These are phyloP conservation scores for Ganoderma lucidum DNA, from an alignment of 1,284 basidiomycete species.

Conservation along the genomic window DNA sequence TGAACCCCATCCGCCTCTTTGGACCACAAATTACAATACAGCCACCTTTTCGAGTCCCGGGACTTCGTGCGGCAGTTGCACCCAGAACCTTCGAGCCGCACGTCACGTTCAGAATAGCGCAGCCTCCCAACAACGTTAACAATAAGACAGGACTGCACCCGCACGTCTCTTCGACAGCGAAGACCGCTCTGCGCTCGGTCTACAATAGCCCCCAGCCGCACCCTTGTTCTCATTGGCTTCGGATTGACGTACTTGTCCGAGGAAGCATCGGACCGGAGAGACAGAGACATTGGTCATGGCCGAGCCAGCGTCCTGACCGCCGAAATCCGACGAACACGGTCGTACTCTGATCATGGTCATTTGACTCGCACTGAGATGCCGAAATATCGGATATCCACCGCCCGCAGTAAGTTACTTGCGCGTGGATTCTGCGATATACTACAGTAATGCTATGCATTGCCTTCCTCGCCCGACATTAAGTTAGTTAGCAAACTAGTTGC, in stretches of 20 bases:
- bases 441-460: neutral
- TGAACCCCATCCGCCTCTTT: too few species aligned
- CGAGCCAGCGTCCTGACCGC: too few species aligned
- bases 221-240: neutral
- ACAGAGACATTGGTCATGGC: too few species aligned
- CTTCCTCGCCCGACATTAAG: neutral
- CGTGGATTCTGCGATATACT: neutral
- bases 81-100: too few species aligned
- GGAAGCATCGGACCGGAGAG: neutral
- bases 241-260: neutral
- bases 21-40: too few species aligned
- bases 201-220: too few species aligned
- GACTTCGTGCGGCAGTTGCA: too few species aligned
- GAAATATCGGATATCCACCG: neutral
- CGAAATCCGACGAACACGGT: neutral
- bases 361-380: neutral
- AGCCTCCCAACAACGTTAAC: neutral
- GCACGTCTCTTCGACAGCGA: neutral
- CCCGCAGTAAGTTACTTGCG: neutral
- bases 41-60: too few species aligned
- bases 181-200: neutral
- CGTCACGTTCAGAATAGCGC: too few species aligned
- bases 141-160: neutral
- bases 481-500: neutral
- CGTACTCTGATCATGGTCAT: neutral